Evolutionary conservation across 768 basidiomycete species (phyloP), one percentile per base, ranked within the genome.

Genomic region (Trametopsis cervina): DNA sequence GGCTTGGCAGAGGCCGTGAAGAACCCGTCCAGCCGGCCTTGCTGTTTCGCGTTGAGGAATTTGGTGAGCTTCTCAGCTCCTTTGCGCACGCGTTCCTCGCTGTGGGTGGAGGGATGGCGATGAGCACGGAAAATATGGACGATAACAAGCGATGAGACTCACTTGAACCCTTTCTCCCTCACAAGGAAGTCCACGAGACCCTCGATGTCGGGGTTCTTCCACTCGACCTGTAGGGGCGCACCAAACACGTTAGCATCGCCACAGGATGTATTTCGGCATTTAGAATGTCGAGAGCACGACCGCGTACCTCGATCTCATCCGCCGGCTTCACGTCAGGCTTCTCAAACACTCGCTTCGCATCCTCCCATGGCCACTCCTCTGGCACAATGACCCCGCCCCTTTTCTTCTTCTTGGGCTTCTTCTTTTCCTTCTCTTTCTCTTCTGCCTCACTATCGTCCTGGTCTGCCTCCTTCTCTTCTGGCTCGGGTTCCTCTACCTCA

Each of bases 101-200:
- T 98, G 60, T 18, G 20, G n/a, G n/a, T n/a, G n/a, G n/a, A n/a
- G n/a, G n/a, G n/a, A n/a, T 38, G 13, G 37, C 9, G 9, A 38
- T 36, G 18, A 52, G 44, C 17, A 51, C 15, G 17, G 40, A 23
- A 35, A 42, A 33, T 43, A 24, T 10, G 26, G 36, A 23, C 36
- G 24, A 3, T 12, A 4, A 12, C 6, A 9, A 35, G 27, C 39
- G 12, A 39, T 41, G 22, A 47, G 25, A 69, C 83, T 49, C 55
- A 96, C 95, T 85, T 95, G 81, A 99, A 99, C 4, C 96, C 96
- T 63, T 99, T 98, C 61, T 97, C 89, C 29, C 69, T 81, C 13
- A 97, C 94, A 20, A 99, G 64, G 68, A 98, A 99, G 39, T 97
- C 79, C 4, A 99, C 83, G 3, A 99, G 73, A 5, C 94, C 95